Percentiles rank a stretch among this genome's conserved stretches.
These are phyloP conservation scores for Gossypium sturtianum DNA, from an alignment of 345 rosid genomes.

Conservation along the genomic window DNA sequence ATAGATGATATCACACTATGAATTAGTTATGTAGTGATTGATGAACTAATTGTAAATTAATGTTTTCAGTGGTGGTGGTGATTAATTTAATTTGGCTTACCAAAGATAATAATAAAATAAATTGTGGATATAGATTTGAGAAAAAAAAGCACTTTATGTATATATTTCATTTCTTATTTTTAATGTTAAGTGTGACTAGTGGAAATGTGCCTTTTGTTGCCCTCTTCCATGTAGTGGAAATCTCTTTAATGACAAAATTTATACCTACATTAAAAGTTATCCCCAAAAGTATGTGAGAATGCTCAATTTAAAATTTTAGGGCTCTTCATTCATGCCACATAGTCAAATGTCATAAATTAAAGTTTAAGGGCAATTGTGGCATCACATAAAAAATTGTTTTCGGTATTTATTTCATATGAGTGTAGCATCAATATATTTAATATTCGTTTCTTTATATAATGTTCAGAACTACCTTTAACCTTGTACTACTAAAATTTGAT, in stretches of 20 bases:
- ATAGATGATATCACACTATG: neutral
- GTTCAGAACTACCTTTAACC: no score
- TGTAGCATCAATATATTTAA: no score
- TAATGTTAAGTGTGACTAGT: neutral
- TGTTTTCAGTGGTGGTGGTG: neutral
- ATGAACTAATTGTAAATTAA: neutral
- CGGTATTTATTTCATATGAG: no score
- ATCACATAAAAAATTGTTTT: no score
- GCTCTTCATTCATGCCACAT: no score
- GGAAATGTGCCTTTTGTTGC: neutral
- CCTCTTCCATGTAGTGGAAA: neutral
- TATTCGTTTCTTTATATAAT: no score
- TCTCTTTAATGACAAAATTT: neutral
- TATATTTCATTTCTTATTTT: neutral
- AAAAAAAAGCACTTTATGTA: neutral
- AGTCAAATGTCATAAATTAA: no score
- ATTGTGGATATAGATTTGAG: neutral
- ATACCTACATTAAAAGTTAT: no score
- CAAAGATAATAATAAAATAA: neutral
- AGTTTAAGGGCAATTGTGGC: no score
- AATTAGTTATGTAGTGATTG: neutral
- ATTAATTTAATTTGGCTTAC: neutral
- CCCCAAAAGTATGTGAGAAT: no score
- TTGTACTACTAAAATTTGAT: no score
- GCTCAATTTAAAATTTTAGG: no score